Evolutionary conservation across 176 grass and related monocot genomes (phyloP), one percentile per base, ranked within the genome.

Genomic region (Avena sativa): DNA sequence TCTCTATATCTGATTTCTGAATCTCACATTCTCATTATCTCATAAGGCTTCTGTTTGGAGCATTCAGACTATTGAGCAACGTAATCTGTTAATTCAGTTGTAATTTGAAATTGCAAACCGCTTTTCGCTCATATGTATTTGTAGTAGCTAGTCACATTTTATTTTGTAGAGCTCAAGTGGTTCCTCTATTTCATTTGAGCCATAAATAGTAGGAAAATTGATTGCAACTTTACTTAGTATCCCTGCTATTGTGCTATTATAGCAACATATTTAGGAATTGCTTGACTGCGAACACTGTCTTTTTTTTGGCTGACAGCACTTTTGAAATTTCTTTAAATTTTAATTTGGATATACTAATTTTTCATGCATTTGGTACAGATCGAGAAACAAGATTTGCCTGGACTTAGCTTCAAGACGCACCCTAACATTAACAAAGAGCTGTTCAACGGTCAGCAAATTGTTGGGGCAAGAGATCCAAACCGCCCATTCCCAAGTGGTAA

Each of bases 351-450:
- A 28, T 85, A 30, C 51, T 61, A 53, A 71, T 40, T 40, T 65
- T 55, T 40, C n/a, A 47, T 43, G 46, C 80, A 71, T 78, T 68
- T 72, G 57, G 8, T 82, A 82, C 89, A 97, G 95, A 92, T 93
- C 78, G 85, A 93, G 81, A 97, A 93, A 21, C 93, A 88, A 82
- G 87, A 97, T 84, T n/a, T 93, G 61, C 85, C 91, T 78, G 93
- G 91, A 75, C 85, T 95, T 85, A 97, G 70, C 89, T 95, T 97
- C 89, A 97, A 93, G 79, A 97, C 89, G 21, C 95, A 97, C 84
- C 92, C 92, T 43, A 90, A 95, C 63, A 93, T 95, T 82, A 91
- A 88, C 82, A 97, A 91, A 87, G 89, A 97, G 60, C 86, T 97
- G 64, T 97, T 97, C 75, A 94, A 92, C 44, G 85, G 58, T 59